A percentile compares a stretch with the other conserved stretches of the same genome.
Conservation (phyloP, 169 alveolate genomes). For the Babesia caballi region DNA sequence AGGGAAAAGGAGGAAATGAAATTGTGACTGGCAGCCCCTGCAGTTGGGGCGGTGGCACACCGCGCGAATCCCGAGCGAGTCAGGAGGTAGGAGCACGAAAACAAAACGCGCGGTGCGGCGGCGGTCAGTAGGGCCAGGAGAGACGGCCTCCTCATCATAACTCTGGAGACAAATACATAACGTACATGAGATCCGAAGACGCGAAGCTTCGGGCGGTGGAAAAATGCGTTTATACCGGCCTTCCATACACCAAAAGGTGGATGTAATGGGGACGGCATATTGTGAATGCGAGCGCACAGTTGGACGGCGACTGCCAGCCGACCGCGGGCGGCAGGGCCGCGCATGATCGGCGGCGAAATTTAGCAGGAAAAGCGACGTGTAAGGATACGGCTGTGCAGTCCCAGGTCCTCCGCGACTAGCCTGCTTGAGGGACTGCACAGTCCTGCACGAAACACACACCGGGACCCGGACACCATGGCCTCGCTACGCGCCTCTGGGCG, state of each 20-base stretch:
- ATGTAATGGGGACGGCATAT: no score
- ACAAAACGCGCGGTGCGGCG: constrained; percentile 33
- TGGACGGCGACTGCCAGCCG: no score
- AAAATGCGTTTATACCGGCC: no score
- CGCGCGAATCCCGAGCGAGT: background rate
- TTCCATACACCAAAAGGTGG: no score
- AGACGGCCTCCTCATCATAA: constrained; percentile 4
- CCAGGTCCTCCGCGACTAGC: no score
- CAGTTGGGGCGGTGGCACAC: background rate
- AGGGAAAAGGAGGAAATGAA: background rate
- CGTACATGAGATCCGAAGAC: no score
- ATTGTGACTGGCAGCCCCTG: background rate
- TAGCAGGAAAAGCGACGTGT: no score
- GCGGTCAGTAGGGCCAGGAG: constrained; percentile 18
- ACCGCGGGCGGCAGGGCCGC: no score
- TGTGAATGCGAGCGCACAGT: no score
- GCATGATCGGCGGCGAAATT: no score
- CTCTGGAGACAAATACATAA: background rate
- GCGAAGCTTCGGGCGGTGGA: no score
- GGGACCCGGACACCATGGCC: background rate
- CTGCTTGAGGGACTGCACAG: constrained; percentile 18
- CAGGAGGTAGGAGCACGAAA: constrained; percentile 25
- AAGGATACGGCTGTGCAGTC: no score
- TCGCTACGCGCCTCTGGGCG: background rate
- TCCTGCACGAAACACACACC: constrained; percentile 19